Conservation (phyloP, 2,329 filamentous ascomycete genomes). For the Lachnellula cervina region DNA sequence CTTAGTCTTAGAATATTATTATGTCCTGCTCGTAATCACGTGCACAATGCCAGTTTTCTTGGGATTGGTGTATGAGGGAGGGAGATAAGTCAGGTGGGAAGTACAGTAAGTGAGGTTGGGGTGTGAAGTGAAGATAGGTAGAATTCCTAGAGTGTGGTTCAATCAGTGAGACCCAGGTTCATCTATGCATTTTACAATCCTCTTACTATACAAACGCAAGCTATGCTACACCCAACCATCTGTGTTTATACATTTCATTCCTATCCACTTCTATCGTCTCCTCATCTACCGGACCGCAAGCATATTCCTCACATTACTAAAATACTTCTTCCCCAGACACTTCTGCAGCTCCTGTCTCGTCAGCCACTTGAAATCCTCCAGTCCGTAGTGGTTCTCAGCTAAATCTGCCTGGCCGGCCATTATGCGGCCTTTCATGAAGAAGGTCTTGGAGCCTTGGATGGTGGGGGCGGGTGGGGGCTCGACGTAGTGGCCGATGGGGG, state of each 20-base stretch:
- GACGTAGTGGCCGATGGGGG: slow-evolving; percentile 77
- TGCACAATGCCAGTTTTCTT: too few relatives aligned
- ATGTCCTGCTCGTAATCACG: too few relatives aligned
- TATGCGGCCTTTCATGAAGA: slow-evolving; percentile 94
- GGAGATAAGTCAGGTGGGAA: too few relatives aligned
- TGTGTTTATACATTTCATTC: slow-evolving; percentile 2
- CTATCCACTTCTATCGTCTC: not conserved
- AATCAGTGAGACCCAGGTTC: not conserved
- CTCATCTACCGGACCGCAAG: slow-evolving; percentile 64
- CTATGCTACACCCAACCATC: slow-evolving; percentile 9
- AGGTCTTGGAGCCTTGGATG: slow-evolving; percentile 68
- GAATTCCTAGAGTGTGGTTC: not conserved
- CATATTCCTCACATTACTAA: slow-evolving; percentile 73
- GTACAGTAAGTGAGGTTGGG: too few relatives aligned
- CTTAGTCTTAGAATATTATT: too few relatives aligned
- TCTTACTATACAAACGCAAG: not conserved
- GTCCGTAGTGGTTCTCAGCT: slow-evolving; percentile 62
- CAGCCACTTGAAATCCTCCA: slow-evolving; percentile 87
- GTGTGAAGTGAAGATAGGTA: too few relatives aligned
- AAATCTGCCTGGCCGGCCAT: slow-evolving; percentile 94
- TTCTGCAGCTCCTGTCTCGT: slow-evolving; percentile 79
- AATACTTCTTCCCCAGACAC: slow-evolving; percentile 65
- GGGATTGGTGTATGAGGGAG: too few relatives aligned
- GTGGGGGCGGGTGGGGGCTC: slow-evolving; percentile 36
- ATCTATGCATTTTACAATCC: too few relatives aligned